Percentiles rank a stretch among this genome's conserved stretches.
Conservation (phyloP, 2,329 filamentous ascomycete genomes). For the Pseudocercospora eumusae region DNA sequence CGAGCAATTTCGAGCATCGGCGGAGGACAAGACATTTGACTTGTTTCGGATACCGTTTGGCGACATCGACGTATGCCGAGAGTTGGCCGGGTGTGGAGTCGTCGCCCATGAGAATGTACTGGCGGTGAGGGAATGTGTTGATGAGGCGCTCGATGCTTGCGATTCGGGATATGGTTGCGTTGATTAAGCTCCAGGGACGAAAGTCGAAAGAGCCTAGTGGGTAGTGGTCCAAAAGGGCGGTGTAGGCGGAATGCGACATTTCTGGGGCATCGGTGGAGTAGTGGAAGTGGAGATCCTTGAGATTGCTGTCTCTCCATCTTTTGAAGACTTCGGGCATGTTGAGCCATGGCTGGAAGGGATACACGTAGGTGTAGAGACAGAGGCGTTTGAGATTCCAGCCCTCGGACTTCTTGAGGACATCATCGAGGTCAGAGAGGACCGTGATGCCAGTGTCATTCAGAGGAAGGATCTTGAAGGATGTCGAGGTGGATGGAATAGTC, state of each 20-base stretch:
- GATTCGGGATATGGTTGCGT: slow-evolving; percentile 20
- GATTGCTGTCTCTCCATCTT: slow-evolving; percentile 12
- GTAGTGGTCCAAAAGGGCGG: slow-evolving; percentile 23
- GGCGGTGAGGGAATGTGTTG: slow-evolving; percentile 29
- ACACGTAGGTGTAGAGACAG: slow-evolving; percentile 23
- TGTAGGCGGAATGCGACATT: slow-evolving; percentile 21
- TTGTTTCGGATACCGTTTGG: slow-evolving; percentile 21
- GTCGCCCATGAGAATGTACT: slow-evolving; percentile 33
- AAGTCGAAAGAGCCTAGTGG: slow-evolving; percentile 33
- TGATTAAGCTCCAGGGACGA: slow-evolving; percentile 25
- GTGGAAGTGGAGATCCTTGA: slow-evolving; percentile 31
- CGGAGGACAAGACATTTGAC: slow-evolving; percentile 34
- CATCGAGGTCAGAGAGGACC: slow-evolving; percentile 34
- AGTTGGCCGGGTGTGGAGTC: slow-evolving; percentile 28
- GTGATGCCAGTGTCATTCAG: slow-evolving; percentile 29
- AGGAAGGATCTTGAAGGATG: background rate
- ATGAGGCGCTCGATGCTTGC: slow-evolving; percentile 25
- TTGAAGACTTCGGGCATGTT: slow-evolving; percentile 28
- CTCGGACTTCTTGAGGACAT: slow-evolving; percentile 30
- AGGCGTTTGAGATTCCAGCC: slow-evolving; percentile 33
- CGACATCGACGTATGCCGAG: slow-evolving; percentile 24
- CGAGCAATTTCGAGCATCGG: slow-evolving; percentile 14
- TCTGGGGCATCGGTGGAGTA: slow-evolving; percentile 33
- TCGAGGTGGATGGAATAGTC: background rate
- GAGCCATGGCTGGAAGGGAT: slow-evolving; percentile 26